These are phyloP conservation scores for Purshia tridentata DNA, from an alignment of 306 rosid species.

Conservation along the genomic window DNA sequence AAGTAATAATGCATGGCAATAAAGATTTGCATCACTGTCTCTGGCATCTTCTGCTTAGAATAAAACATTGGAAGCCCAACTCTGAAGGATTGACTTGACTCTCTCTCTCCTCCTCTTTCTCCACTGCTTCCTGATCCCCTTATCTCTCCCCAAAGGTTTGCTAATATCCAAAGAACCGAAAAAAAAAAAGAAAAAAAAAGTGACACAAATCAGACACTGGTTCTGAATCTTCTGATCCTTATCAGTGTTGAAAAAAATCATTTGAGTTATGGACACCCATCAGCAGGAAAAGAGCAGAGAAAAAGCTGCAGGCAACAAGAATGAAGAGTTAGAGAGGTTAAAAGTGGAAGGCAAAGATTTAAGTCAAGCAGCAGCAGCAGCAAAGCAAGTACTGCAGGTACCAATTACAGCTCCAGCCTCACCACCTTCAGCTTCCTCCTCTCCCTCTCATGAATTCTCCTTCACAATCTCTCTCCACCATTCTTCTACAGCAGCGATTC, in stretches of 20 bases:
- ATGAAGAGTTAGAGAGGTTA: conserved; percentile 21
- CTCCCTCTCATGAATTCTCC: conserved; percentile 92
- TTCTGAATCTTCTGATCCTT: conserved; percentile 25
- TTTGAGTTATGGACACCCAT: conserved; percentile 52
- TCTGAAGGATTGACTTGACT: conserved; percentile 35
- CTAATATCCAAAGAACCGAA: conserved; percentile 39
- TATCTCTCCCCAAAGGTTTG: conserved; percentile 26
- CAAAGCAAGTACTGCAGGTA: conserved; percentile 19
- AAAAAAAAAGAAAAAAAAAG: conserved; percentile 21
- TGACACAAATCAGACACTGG: conserved; percentile 19
- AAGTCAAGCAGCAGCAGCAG: background rate
- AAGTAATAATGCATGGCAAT: conserved; percentile 26
- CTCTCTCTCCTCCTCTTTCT: conserved; percentile 28
- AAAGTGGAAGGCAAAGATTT: conserved; percentile 9
- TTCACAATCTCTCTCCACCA: conserved; percentile 86
- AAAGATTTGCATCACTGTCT: background rate
- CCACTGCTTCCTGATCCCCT: conserved; percentile 49
- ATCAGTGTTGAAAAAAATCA: conserved; percentile 26
- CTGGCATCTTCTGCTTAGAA: conserved; percentile 26
- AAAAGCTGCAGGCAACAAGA: conserved; percentile 27
- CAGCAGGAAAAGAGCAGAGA: conserved; percentile 41
- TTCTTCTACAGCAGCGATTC: conserved; percentile 42
- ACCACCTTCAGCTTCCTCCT: conserved; percentile 62
- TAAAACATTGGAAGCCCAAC: conserved; percentile 44
- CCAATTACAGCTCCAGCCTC: conserved; percentile 40